Percentiles rank a stretch among this genome's conserved stretches.
phyloP scores from a whole-genome alignment of 495 filamentous ascomycete species.

The Xylaria sp. region DNA sequence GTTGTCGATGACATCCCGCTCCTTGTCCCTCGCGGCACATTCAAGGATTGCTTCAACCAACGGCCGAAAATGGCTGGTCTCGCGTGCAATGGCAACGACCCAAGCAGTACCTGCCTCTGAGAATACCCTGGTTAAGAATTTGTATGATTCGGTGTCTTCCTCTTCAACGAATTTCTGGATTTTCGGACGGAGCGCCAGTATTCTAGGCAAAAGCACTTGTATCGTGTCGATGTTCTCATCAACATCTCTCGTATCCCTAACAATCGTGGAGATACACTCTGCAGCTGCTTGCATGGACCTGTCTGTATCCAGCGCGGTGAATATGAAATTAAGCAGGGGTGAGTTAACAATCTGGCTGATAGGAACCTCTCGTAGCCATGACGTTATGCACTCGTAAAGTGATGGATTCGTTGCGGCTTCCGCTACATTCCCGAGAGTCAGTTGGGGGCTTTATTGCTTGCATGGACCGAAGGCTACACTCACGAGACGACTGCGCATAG shows the following conservation, averaged over 20 bases:
- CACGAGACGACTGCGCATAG: conserved; percentile 90
- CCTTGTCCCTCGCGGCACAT: conserved; percentile 84
- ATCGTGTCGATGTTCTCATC: conserved; percentile 85
- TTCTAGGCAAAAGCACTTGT: conserved; percentile 79
- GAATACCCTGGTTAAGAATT: conserved; percentile 86
- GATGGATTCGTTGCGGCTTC: conserved; percentile 85
- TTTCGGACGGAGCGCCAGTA: conserved; percentile 79
- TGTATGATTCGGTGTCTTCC: conserved; percentile 87
- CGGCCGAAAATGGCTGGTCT: conserved; percentile 80
- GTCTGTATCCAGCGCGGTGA: conserved; percentile 77
- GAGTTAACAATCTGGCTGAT: conserved; percentile 83
- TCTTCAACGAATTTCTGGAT: conserved; percentile 76
- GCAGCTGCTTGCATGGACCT: conserved; percentile 86
- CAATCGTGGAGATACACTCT: conserved; percentile 89
- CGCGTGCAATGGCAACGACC: conserved; percentile 85
- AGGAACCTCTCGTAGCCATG: conserved; percentile 93
- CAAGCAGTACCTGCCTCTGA: conserved; percentile 94
- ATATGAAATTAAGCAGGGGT: conserved; percentile 79
- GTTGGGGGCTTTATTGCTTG: conserved; percentile 6
- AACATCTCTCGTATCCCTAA: conserved; percentile 91
- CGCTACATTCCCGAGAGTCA: conserved; percentile 44
- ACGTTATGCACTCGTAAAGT: conserved; percentile 92
- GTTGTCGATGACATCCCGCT: conserved; percentile 85
- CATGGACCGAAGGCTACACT: conserved; percentile 36
- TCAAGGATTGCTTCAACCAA: conserved; percentile 91